phyloP scores from a whole-genome alignment of 2,329 filamentous ascomycete species.

The Ophiostoma piceae region DNA sequence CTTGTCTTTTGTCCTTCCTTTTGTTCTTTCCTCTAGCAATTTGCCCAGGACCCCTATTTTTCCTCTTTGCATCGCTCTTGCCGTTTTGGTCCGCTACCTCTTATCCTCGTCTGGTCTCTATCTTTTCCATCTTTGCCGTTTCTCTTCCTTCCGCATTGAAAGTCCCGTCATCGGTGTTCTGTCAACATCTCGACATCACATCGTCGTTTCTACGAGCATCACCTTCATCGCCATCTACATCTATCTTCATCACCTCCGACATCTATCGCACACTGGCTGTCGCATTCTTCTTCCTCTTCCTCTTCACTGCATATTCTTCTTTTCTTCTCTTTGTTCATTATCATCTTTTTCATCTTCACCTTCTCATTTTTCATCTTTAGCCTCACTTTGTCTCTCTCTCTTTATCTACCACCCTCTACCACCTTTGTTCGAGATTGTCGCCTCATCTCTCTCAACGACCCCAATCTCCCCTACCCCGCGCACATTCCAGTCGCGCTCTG shows the following conservation, averaged over 20 bases:
- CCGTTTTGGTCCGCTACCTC: slow-evolving; percentile 1
- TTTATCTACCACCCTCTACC: background rate
- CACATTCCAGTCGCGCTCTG: slow-evolving; percentile 8
- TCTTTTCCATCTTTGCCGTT: no score
- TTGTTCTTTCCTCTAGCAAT: background rate
- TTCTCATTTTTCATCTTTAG: background rate
- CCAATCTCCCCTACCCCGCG: slow-evolving; percentile 16
- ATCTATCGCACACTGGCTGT: slow-evolving; percentile 5
- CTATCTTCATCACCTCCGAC: background rate
- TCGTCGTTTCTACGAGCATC: background rate
- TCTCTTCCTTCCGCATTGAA: background rate
- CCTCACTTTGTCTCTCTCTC: background rate
- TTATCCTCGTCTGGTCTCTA: background rate
- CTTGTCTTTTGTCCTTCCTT: background rate
- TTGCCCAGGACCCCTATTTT: slow-evolving; percentile 15
- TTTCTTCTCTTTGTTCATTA: background rate
- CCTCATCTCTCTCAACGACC: background rate
- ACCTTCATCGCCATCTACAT: no score
- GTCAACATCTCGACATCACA: background rate
- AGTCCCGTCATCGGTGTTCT: slow-evolving; percentile 2
- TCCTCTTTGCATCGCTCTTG: background rate
- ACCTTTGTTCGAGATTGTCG: background rate
- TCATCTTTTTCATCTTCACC: background rate
- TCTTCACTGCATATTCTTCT: background rate
- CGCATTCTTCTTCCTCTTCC: background rate